Base-by-base conservation (phyloP, 306 rosid genomes). In the Acacia confusa region DNA sequence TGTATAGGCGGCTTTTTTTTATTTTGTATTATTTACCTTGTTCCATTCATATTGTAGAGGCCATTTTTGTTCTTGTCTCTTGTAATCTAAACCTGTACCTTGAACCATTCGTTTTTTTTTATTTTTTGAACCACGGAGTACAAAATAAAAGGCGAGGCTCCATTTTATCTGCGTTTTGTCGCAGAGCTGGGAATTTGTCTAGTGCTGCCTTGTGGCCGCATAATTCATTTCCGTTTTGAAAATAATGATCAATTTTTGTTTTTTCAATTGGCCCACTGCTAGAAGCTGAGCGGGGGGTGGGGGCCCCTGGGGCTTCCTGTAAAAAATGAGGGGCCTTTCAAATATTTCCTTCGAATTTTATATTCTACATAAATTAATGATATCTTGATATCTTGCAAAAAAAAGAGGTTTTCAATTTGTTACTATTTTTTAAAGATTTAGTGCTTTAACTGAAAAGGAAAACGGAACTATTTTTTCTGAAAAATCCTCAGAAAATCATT, bases 1-100 rank as follows among this genome's bases (percentile, higher is more conserved):
- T 79, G 87, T 89, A 85, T 73, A 83, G 88, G 81, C 72, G 82
- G 85, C 78, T 13, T 79, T 32, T 80, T 57, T 8, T 27, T 20
- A n/a, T n/a, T 58, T 72, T 44, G 9, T 1, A 16, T 47, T 19
- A 34, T 34, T 34, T 34, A 34, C 38, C 38, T 34, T 34, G 0
- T 4, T 4, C 38, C 38, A 34, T 34, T 34, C 38, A 34, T 34
- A 34, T 69, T 50, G 27, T 15, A 1, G n/a, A 60, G 3, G 68
- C 17, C 58, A 11, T 7, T 34, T 36, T 43, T 24, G 36, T 25
- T 28, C 16, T 5, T 3, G 12, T 64, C 24, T 64, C 48, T 36
- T 14, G 20, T 82, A 11, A 55, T 55, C 48, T 8, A 22, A 36
- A 47, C 2, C 34, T 71, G 25, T 50, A 7, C 24, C 34, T 65